These are phyloP conservation scores for Aspergillus ustus DNA, from an alignment of 2,329 filamentous ascomycete genomes.

Conservation along the genomic window DNA sequence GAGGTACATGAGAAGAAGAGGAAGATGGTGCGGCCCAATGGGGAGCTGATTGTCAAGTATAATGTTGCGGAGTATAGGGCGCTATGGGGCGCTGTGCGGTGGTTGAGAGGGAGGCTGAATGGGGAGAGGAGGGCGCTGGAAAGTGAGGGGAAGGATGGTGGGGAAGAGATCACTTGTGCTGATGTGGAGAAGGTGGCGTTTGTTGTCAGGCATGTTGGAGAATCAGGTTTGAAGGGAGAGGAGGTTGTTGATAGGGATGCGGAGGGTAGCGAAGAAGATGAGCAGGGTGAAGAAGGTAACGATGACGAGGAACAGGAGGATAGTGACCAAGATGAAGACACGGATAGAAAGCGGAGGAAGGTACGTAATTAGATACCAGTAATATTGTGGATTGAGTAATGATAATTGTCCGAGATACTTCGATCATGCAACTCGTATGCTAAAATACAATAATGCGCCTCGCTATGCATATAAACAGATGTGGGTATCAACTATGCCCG, in stretches of 20 bases:
- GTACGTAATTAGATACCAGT: neutral
- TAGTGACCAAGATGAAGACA: neutral
- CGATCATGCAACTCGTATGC: neutral
- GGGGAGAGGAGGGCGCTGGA: neutral
- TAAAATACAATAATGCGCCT: conserved; percentile 7
- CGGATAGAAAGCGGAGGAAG: conserved; percentile 7
- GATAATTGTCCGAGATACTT: neutral
- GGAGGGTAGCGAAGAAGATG: neutral
- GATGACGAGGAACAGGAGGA: neutral
- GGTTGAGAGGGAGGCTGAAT: conserved; percentile 29
- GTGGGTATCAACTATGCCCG: conserved; percentile 12
- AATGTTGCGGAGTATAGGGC: conserved; percentile 43
- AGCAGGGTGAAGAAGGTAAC: neutral
- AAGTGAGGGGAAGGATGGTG: neutral
- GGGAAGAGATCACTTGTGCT: conserved; percentile 32
- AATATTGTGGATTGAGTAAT: neutral
- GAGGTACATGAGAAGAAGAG: conserved; percentile 9
- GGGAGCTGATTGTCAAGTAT: conserved; percentile 46
- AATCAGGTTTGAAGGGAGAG: conserved; percentile 21
- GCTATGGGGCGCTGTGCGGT: conserved; percentile 35
- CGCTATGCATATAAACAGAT: conserved; percentile 15
- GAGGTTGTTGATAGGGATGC: neutral
- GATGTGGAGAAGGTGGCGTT: conserved; percentile 46
- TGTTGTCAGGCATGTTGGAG: conserved; percentile 40
- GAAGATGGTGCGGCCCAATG: conserved; percentile 25